Evolutionary conservation across 140 eudicot species (phyloP), one percentile per base, ranked within the genome.

Genomic region (Bidens hawaiensis): DNA sequence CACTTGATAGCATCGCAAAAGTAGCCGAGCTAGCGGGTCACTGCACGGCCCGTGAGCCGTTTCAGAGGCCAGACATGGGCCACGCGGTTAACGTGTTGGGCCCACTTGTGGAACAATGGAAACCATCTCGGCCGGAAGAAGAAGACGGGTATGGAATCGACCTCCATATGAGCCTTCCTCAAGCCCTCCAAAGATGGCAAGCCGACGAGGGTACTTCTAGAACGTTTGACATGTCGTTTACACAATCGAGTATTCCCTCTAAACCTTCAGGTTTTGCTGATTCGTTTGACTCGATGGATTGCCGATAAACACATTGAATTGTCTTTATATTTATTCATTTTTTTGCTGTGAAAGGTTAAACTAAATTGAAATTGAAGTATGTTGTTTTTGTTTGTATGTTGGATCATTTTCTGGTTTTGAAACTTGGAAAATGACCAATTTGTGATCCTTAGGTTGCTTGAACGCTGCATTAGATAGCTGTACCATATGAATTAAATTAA

Each of bases 21-120:
- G 90, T 84, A 11, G 88, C 95, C n/a, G 98, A 90, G 81, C 76
- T 90, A 21, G 98, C 98, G 12, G 96, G 98, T 6, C 94, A 90
- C 27, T 90, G 98, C 76, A 87, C 96, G 1, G 95, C 95, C 9
- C 82, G 89, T 0, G 96, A 87, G 22, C 91, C 96, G 2, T 53
- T 30, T n/a, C 96, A 84, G 25, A 79, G 98, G 60, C 95, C 96
- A 0, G 96, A 90, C 68, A 87, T 90, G 98, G 94, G 98, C 1
- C 95, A 90, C 19, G 96, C 95, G 0, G 98, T 90, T 33, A 87
- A 82, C 56, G 91, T 90, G 33, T 55, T 90, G 67, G 96, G 87
- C 0, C 96, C 97, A 1, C 94, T 90, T 21, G 97, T 90, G 4
- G 90, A 90, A 57, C 85, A 87, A 52, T 90, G 97, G 97, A 81